Conservation (phyloP, 768 basidiomycete species). For the Auricularia cornea region DNA sequence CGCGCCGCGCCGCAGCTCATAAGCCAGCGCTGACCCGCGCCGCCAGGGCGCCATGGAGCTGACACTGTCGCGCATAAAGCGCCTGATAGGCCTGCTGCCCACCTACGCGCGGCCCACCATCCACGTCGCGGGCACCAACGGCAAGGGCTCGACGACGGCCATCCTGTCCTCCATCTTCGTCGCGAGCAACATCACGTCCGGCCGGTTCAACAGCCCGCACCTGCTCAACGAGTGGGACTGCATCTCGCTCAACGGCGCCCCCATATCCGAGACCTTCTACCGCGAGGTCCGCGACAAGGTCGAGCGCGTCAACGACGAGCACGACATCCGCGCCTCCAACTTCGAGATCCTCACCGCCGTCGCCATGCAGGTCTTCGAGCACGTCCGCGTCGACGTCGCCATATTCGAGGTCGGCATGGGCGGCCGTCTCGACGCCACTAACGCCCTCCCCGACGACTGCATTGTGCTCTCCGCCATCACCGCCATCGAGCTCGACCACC, state of each 20-base stretch:
- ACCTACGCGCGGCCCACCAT: conserved; percentile 69
- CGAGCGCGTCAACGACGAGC: conserved; percentile 35
- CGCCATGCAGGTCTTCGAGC: conserved; percentile 70
- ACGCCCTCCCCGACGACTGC: conserved; percentile 62
- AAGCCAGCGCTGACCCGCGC: no score
- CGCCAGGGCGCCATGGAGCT: conserved; percentile 41
- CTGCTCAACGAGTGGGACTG: conserved; percentile 69
- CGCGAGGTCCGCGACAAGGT: conserved; percentile 37
- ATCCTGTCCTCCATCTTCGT: conserved; percentile 69
- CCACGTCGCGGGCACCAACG: conserved; percentile 94
- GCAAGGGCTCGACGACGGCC: conserved; percentile 89
- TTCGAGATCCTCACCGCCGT: conserved; percentile 86
- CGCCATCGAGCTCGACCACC: conserved; percentile 87
- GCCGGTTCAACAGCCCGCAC: conserved; percentile 90
- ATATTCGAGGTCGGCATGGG: conserved; percentile 96
- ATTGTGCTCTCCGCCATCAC: conserved; percentile 79
- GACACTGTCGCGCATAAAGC: conserved; percentile 48
- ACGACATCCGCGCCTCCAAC: conserved; percentile 44
- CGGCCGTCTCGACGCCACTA: conserved; percentile 87
- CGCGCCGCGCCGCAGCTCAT: no score
- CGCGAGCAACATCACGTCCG: conserved; percentile 49
- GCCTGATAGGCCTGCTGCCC: conserved; percentile 46
- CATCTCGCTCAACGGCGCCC: conserved; percentile 55
- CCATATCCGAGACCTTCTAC: conserved; percentile 46
- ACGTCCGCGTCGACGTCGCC: conserved; percentile 61